Conservation (phyloP, 31 red algal genomes). For the Odonthalia washingtoniensis region DNA sequence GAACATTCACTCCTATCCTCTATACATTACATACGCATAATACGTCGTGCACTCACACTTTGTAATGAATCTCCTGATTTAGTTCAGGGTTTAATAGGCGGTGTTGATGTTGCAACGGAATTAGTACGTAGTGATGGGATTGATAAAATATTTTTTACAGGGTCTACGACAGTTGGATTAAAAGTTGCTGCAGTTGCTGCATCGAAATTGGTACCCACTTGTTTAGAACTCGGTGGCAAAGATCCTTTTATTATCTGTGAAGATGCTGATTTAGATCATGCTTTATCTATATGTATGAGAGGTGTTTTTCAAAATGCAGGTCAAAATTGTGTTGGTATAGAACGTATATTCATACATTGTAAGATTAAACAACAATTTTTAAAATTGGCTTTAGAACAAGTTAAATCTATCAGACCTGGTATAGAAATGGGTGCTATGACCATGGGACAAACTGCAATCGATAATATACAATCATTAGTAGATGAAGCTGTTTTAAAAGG, state of each 20-base stretch:
- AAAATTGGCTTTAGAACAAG: slow-evolving; percentile 29
- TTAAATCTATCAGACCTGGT: slow-evolving; percentile 48
- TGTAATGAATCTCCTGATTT: slow-evolving; percentile 72
- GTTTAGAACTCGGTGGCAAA: slow-evolving; percentile 97
- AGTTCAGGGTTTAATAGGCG: slow-evolving; percentile 81
- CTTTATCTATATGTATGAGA: slow-evolving; percentile 69
- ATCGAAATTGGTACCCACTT: slow-evolving; percentile 71
- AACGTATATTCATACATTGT: slow-evolving; percentile 89
- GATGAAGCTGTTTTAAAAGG: slow-evolving; percentile 81
- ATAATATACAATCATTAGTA: slow-evolving; percentile 73
- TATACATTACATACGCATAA: slow-evolving; percentile 68
- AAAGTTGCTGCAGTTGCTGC: slow-evolving; percentile 83
- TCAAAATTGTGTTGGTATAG: slow-evolving; percentile 97
- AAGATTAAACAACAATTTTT: slow-evolving; percentile 67
- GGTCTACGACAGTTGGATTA: slow-evolving; percentile 83
- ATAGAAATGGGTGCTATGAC: slow-evolving; percentile 92
- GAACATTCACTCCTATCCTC: slow-evolving; percentile 83
- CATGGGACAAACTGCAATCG: slow-evolving; percentile 73
- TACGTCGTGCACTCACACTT: slow-evolving; percentile 59
- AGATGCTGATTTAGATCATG: slow-evolving; percentile 78
- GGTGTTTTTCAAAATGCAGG: slow-evolving; percentile 98
- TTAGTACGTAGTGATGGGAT: slow-evolving; percentile 51
- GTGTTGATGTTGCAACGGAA: slow-evolving; percentile 69
- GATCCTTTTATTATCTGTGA: slow-evolving; percentile 89
- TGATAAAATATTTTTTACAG: slow-evolving; percentile 98